These are phyloP conservation scores for Coemansia sp. DNA, from an alignment of 192 early-diverging fungal genomes.

Conservation along the genomic window DNA sequence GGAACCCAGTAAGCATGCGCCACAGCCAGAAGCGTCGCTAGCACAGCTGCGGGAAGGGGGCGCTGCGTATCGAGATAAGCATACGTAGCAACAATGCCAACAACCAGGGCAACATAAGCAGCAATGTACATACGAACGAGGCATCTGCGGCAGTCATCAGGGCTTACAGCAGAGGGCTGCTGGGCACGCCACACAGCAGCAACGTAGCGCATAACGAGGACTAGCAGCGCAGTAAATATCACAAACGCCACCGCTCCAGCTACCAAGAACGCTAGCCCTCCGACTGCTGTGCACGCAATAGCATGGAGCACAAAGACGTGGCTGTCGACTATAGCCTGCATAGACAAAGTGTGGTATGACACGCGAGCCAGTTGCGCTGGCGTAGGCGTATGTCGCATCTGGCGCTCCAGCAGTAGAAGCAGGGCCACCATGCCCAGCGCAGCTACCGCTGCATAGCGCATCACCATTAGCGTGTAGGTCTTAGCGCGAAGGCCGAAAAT, in stretches of 20 bases:
- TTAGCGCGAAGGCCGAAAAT: conserved; percentile 21
- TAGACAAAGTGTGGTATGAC: conserved; percentile 66
- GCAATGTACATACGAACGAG: conserved; percentile 28
- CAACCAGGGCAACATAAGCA: conserved; percentile 59
- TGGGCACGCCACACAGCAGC: conserved; percentile 71
- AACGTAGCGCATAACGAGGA: conserved; percentile 74
- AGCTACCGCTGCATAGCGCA: conserved; percentile 28
- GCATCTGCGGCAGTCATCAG: conserved; percentile 33
- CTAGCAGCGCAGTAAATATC: conserved; percentile 68
- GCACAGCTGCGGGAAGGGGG: conserved; percentile 56
- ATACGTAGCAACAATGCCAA: conserved; percentile 69
- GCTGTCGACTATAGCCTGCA: conserved; percentile 68
- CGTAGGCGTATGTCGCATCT: conserved; percentile 70
- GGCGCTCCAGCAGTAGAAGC: conserved; percentile 58
- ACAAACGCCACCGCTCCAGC: conserved; percentile 67
- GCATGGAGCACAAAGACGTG: conserved; percentile 68
- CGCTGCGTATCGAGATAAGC: conserved; percentile 59
- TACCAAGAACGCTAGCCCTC: conserved; percentile 60
- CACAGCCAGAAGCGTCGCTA: conserved; percentile 45
- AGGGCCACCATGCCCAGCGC: conserved; percentile 24
- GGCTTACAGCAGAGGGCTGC: conserved; percentile 56
- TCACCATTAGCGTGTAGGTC: conserved; percentile 13
- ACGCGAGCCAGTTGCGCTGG: conserved; percentile 70
- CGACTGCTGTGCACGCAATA: conserved; percentile 61
- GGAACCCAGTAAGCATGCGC: conserved; percentile 81